A percentile compares a stretch with the other conserved stretches of the same genome.
phyloP scores from a whole-genome alignment of 164 flowering plant species.

The Magnolia kwangsiensis region DNA sequence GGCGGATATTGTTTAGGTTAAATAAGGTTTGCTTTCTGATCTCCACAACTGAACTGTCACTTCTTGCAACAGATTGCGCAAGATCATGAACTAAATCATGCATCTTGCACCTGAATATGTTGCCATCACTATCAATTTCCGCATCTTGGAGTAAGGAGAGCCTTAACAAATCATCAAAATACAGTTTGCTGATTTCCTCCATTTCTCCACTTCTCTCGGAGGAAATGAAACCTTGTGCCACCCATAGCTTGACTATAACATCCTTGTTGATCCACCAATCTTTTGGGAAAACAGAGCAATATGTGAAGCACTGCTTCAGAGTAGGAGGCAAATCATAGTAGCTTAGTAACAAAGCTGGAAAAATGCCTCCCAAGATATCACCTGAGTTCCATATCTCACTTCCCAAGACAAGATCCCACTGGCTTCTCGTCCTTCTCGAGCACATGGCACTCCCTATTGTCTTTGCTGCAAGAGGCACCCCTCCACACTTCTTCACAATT shows the following conservation, averaged over 20 bases:
- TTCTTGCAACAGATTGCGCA: slow-evolving; percentile 1
- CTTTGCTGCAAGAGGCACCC: slow-evolving; percentile 12
- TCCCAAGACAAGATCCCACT: slow-evolving; percentile 9
- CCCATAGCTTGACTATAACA: slow-evolving; percentile 9
- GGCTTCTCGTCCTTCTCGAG: background rate
- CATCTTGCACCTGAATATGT: too few relatives aligned
- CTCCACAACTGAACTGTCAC: background rate
- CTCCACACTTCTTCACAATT: slow-evolving; percentile 10
- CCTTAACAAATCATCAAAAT: slow-evolving; percentile 6
- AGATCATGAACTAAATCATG: slow-evolving; percentile 3
- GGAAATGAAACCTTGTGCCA: slow-evolving; percentile 12
- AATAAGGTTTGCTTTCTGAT: background rate
- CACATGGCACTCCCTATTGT: slow-evolving; percentile 9
- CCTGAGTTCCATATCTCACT: slow-evolving; percentile 11
- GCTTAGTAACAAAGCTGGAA: slow-evolving; percentile 12
- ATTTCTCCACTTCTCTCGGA: background rate
- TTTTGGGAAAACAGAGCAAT: slow-evolving; percentile 11
- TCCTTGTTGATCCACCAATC: background rate
- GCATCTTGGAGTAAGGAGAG: slow-evolving; percentile 18
- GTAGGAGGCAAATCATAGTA: slow-evolving; percentile 3
- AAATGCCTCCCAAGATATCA: background rate
- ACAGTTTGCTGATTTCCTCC: slow-evolving; percentile 8
- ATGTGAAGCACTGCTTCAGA: slow-evolving; percentile 14
- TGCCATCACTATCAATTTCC: background rate
- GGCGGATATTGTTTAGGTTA: background rate